A percentile compares a stretch with the other conserved stretches of the same genome.
Conservation (phyloP, 768 basidiomycete genomes). For the Lactarius trivialis region DNA sequence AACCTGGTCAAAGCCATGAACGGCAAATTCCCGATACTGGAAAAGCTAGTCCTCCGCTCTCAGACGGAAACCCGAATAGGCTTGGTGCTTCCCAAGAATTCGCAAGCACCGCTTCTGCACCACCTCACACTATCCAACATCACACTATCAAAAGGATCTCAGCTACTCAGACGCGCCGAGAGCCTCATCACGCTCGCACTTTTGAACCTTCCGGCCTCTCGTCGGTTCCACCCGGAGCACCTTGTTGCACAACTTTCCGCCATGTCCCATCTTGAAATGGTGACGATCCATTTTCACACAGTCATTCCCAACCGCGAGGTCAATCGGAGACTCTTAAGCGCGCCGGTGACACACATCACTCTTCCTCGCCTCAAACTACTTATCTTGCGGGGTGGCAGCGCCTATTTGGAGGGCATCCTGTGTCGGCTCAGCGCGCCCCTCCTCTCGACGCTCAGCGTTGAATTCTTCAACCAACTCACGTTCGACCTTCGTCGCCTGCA, state of each 20-base stretch:
- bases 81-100: not conserved
- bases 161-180: not conserved
- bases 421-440: not conserved
- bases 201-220: not conserved
- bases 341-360: not conserved
- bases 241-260: not conserved
- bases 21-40: not conserved
- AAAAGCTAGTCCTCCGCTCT: not conserved
- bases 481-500: not conserved
- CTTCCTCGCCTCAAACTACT: not conserved
- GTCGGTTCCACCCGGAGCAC: not conserved
- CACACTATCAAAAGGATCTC: not conserved
- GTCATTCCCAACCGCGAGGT: not conserved
- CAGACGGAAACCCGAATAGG: not conserved
- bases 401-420: not conserved
- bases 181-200: not conserved
- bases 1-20: not conserved
- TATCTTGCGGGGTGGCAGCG: not conserved
- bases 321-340: not conserved
- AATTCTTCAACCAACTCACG: not conserved
- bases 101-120: not conserved
- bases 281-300: not conserved
- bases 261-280: not conserved
- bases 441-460: not conserved
- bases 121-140: not conserved